These are phyloP conservation scores for Penicillium lagena DNA, from an alignment of 495 filamentous ascomycete species.

Conservation along the genomic window DNA sequence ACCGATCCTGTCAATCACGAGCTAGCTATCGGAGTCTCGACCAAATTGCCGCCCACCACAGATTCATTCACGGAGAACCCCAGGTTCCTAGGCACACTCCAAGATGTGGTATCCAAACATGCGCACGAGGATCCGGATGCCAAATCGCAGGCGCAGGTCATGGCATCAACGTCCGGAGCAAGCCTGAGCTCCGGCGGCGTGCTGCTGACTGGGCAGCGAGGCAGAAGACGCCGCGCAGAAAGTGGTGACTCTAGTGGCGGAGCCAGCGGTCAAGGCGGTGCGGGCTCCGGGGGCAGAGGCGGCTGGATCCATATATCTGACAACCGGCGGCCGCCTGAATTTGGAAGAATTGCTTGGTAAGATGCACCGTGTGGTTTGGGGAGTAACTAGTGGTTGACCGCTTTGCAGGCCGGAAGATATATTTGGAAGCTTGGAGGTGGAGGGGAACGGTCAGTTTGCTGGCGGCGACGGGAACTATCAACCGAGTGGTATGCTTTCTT, in stretches of 20 bases:
- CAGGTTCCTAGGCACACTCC: conserved; percentile 66
- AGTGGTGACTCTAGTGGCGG: conserved; percentile 60
- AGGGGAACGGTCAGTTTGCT: conserved; percentile 67
- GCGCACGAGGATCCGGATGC: conserved; percentile 68
- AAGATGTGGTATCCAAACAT: conserved; percentile 62
- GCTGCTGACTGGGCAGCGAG: conserved; percentile 46
- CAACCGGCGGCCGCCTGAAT: conserved; percentile 75
- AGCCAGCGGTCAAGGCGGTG: conserved; percentile 76
- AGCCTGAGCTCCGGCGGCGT: conserved; percentile 60
- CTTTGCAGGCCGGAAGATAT: conserved; percentile 70
- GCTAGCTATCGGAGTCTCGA: conserved; percentile 71
- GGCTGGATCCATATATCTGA: conserved; percentile 91
- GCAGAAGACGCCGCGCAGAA: conserved; percentile 27
- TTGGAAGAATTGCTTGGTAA: conserved; percentile 76
- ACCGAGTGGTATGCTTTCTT: conserved; percentile 39
- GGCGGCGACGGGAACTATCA: conserved; percentile 53
- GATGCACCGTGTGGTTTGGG: neutral
- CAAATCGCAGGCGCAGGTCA: conserved; percentile 67
- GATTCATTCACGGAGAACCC: conserved; percentile 71
- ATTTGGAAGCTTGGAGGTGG: conserved; percentile 84
- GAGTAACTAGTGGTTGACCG: conserved; percentile 7
- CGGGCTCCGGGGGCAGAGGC: conserved; percentile 73
- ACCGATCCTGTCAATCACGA: conserved; percentile 60
- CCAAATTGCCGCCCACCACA: conserved; percentile 68
- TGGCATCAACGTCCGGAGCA: conserved; percentile 72